Percentiles rank a stretch among this genome's conserved stretches.
Conservation (phyloP, 257 asterid genomes). For the Voacanga thouarsii region DNA sequence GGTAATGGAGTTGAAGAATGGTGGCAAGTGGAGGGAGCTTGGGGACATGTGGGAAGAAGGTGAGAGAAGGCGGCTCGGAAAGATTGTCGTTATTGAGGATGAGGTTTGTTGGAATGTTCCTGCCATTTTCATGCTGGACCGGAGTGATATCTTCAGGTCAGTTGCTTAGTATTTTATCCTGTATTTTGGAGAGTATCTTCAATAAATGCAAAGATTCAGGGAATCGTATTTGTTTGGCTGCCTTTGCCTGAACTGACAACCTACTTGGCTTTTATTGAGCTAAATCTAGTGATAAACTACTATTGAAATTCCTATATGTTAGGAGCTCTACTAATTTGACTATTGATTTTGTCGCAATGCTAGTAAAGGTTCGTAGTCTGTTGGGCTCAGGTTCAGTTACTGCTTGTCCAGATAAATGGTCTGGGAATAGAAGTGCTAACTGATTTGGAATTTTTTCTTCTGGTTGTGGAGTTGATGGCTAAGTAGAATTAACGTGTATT, state of each 20-base stretch:
- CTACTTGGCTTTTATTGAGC: not conserved
- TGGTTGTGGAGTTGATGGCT: not conserved
- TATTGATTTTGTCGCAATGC: not conserved
- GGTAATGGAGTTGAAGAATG: conserved; percentile 75
- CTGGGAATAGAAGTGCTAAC: not conserved
- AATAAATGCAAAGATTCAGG: not conserved
- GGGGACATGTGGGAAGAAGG: conserved; percentile 99
- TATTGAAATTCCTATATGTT: not conserved
- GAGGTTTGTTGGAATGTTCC: conserved; percentile 37
- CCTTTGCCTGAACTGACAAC: not conserved
- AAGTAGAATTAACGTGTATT: too few relatives aligned
- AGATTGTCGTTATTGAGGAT: conserved; percentile 62
- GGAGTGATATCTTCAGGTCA: conserved; percentile 70
- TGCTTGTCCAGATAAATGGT: not conserved
- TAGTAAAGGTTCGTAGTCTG: not conserved
- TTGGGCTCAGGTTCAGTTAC: not conserved
- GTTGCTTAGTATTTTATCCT: conserved; percentile 1
- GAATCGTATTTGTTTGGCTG: not conserved
- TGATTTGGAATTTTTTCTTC: not conserved
- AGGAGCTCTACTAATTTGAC: not conserved
- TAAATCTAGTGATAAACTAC: too few relatives aligned
- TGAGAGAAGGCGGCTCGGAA: conserved; percentile 73
- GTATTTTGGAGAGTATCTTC: not conserved
- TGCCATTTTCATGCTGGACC: conserved; percentile 75
- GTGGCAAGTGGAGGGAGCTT: conserved; percentile 83